phyloP scores from a whole-genome alignment of 164 flowering plant genomes.

The Berberis vulgaris region DNA sequence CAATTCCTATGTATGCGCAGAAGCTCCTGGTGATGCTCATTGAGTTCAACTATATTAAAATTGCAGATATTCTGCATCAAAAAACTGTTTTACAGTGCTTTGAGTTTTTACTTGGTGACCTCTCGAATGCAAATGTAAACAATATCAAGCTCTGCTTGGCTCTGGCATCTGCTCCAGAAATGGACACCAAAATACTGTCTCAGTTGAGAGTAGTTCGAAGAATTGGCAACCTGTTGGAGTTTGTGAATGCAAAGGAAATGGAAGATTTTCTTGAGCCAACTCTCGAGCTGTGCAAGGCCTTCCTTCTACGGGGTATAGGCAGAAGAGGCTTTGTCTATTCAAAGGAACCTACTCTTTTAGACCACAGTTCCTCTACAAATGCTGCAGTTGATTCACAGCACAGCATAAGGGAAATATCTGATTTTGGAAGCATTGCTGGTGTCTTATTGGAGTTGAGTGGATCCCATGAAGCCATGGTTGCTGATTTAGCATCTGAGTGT shows the following conservation, averaged over 20 bases:
- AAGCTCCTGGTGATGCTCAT: constrained; percentile 92
- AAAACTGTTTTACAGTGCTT: constrained; percentile 82
- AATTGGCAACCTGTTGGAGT: constrained; percentile 79
- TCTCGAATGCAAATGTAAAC: constrained; percentile 74
- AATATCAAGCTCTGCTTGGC: constrained; percentile 78
- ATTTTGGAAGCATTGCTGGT: constrained; percentile 62
- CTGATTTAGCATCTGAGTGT: constrained; percentile 90
- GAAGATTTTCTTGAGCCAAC: constrained; percentile 94
- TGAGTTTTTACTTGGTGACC: constrained; percentile 81
- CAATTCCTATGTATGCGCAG: constrained; percentile 92
- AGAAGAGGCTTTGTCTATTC: constrained; percentile 32
- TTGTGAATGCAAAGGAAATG: constrained; percentile 77
- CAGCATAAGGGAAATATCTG: constrained; percentile 61
- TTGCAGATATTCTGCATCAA: constrained; percentile 61
- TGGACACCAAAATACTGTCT: constrained; percentile 73
- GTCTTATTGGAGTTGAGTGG: constrained; percentile 59
- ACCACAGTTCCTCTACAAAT: constrained; percentile 19
- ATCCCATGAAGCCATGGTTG: constrained; percentile 28
- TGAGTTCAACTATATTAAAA: constrained; percentile 62
- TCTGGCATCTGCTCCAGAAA: constrained; percentile 79
- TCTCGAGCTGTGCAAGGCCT: constrained; percentile 65
- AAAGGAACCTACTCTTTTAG: constrained; percentile 56
- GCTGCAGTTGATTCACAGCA: constrained; percentile 36
- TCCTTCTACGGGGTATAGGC: constrained; percentile 57
- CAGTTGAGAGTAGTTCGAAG: constrained; percentile 74